phyloP scores from a whole-genome alignment of 768 basidiomycete genomes.

The Mycena albidolilacea region DNA sequence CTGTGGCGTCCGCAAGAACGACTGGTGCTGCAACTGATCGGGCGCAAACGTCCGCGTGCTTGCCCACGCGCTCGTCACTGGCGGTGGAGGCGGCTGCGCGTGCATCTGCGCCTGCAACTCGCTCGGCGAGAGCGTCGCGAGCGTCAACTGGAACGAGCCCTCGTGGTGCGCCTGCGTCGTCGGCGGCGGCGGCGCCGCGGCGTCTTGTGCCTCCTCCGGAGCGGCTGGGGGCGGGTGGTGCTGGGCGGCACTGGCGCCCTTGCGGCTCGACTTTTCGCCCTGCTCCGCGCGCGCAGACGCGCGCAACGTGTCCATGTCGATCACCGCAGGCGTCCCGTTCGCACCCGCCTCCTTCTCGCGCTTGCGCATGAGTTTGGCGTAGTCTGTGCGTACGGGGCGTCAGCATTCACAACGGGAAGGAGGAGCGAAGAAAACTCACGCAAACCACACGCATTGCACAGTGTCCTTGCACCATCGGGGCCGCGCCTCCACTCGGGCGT shows the following conservation, averaged over 20 bases:
- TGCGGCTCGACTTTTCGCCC: slow-evolving; percentile 52
- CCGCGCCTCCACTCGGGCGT: slow-evolving; percentile 93
- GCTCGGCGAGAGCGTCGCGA: slow-evolving; percentile 44
- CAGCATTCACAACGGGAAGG: not conserved
- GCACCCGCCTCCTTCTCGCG: slow-evolving; percentile 75
- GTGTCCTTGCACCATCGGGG: slow-evolving; percentile 85
- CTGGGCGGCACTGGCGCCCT: not conserved
- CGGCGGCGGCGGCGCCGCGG: slow-evolving; percentile 27
- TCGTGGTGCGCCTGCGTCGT: slow-evolving; percentile 59
- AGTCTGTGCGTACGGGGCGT: slow-evolving; percentile 63
- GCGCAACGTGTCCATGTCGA: slow-evolving; percentile 84
- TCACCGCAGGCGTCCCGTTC: slow-evolving; percentile 65
- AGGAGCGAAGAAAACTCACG: slow-evolving; percentile 65
- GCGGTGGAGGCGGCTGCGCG: slow-evolving; percentile 26
- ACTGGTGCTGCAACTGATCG: slow-evolving; percentile 59
- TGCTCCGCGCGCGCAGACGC: slow-evolving; percentile 72
- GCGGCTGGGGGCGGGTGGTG: slow-evolving; percentile 19
- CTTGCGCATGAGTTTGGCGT: slow-evolving; percentile 87
- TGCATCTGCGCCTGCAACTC: slow-evolving; percentile 42
- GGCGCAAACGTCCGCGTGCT: slow-evolving; percentile 44
- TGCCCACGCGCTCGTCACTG: slow-evolving; percentile 43
- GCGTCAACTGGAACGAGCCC: slow-evolving; percentile 72
- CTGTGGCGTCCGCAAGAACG: slow-evolving; percentile 64
- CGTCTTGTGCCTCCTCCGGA: slow-evolving; percentile 21
- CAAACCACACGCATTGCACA: slow-evolving; percentile 90